A percentile compares a stretch with the other conserved stretches of the same genome.
These are phyloP conservation scores for Protomyces pachydermus DNA, from an alignment of 1,139 yeast genomes.

Conservation along the genomic window DNA sequence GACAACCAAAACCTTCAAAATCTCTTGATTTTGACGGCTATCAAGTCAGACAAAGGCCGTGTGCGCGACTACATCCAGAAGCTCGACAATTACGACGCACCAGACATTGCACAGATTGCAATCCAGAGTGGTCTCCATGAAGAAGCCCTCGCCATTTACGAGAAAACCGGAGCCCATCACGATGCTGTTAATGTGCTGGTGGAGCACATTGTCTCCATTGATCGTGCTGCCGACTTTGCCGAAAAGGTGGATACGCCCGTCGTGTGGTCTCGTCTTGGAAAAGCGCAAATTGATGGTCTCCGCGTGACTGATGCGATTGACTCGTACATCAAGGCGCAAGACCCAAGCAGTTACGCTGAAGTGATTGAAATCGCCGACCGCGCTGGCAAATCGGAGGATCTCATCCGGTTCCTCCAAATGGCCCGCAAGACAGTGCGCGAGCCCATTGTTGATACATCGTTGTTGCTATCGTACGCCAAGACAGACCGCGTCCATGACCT, in stretches of 20 bases:
- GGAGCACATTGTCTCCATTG: slow-evolving; percentile 88
- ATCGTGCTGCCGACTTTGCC: slow-evolving; percentile 90
- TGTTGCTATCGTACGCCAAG: slow-evolving; percentile 80
- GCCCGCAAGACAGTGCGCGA: slow-evolving; percentile 93
- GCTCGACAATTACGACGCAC: slow-evolving; percentile 84
- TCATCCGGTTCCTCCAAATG: slow-evolving; percentile 79
- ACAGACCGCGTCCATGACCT: slow-evolving; percentile 72
- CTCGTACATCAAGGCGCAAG: slow-evolving; percentile 73
- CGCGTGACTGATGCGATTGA: slow-evolving; percentile 83
- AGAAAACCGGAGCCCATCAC: slow-evolving; percentile 69
- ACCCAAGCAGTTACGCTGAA: slow-evolving; percentile 82
- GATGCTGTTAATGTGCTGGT: slow-evolving; percentile 88
- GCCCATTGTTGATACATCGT: slow-evolving; percentile 86
- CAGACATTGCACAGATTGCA: slow-evolving; percentile 89
- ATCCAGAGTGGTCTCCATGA: slow-evolving; percentile 81
- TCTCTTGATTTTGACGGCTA: slow-evolving; percentile 82
- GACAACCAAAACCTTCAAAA: slow-evolving; percentile 95
- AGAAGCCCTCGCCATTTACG: slow-evolving; percentile 91
- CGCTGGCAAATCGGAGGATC: slow-evolving; percentile 93
- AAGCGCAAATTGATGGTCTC: slow-evolving; percentile 91
- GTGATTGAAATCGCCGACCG: slow-evolving; percentile 94
- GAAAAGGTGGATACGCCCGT: slow-evolving; percentile 82
- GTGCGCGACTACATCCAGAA: slow-evolving; percentile 81
- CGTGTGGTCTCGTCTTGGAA: slow-evolving; percentile 92
- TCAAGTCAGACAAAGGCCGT: slow-evolving; percentile 86